Base-by-base conservation (phyloP, 805 yeast genomes). In the Cephaloascus albidus region DNA sequence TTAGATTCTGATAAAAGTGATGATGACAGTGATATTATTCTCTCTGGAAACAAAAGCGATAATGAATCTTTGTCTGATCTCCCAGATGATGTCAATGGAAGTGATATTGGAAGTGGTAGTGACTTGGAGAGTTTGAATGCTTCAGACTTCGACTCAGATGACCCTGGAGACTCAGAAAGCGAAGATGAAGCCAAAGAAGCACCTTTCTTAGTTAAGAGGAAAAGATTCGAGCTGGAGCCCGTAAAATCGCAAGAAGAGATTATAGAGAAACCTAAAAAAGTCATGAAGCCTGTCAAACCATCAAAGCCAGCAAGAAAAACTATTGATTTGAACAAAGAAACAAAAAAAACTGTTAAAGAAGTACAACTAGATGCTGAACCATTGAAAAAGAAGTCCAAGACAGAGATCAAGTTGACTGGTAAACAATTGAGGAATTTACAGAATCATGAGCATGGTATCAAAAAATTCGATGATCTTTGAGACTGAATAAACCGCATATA, bases 361-460 rank as follows among this genome's bases (percentile, higher is more conserved):
- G 36, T 38, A 38, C 37, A 36, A 33, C 28, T 51, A 1, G 50
- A 53, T n/a, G 51, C 47, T 18, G 53, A 48, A 4, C 51, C 54
- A 4, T 46, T 42, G 31, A 51, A 53, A 20, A 52, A 53, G 36
- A 61, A 59, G 40, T 55, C 60, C 39, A 65, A 65, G 45, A 58
- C 58, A 42, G 49, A 53, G 32, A 54, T 50, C 44, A 49, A 48
- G 46, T 42, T 68, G 38, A 51, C 66, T 3, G 57, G 70, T 14
- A 73, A 73, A 43, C 78, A 73, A 45, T 46, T 72, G 34, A 58
- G 61, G 35, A 74, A 73, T 39, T 44, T 63, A 42, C 78, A 70
- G 36, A 65, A 65, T 26, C 76, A 72, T 39, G 80, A 74, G 40
- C 85, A 78, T 45, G 86, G 86, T 0, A 80, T 81, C 38, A 63